phyloP scores from a whole-genome alignment of 192 early-diverging fungal species.

The Coemansia sp. region DNA sequence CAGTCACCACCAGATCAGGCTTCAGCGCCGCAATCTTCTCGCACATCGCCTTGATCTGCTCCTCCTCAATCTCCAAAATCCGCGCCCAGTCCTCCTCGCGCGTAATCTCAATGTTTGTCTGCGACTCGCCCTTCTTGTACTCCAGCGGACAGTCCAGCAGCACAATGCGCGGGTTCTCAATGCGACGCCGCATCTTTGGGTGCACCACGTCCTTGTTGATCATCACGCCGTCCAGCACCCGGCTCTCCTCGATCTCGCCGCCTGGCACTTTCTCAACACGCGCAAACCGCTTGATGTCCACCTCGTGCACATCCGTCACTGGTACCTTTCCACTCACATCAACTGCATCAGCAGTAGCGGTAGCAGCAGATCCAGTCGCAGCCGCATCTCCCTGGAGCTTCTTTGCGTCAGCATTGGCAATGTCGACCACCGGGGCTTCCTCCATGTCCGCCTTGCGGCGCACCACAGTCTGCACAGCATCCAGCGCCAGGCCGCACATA shows the following conservation, averaged over 20 bases:
- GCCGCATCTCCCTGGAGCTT: not conserved
- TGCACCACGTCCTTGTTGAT: conserved; percentile 99
- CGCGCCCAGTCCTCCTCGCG: conserved; percentile 97
- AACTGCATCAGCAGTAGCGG: conserved; percentile 2
- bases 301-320: conserved; percentile 76
- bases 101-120: conserved; percentile 97
- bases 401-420: not conserved
- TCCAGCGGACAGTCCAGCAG: conserved; percentile 98
- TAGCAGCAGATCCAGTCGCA: not conserved
- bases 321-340: conserved; percentile 26
- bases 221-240: conserved; percentile 96
- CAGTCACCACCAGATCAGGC: conserved; percentile 97
- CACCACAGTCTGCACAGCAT: conserved; percentile 91
- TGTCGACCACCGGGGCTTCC: not conserved
- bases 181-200: conserved; percentile 92
- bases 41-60: conserved; percentile 96
- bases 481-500: conserved; percentile 95
- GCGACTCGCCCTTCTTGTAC: conserved; percentile 99
- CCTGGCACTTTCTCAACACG: conserved; percentile 98
- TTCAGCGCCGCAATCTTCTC: conserved; percentile 95
- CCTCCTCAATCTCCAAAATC: conserved; percentile 97
- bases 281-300: conserved; percentile 98
- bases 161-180: conserved; percentile 95
- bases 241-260: conserved; percentile 94
- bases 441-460: conserved; percentile 41